Conservation (phyloP, 352 stramenopile species). For the Phytophthora podocarpi region DNA sequence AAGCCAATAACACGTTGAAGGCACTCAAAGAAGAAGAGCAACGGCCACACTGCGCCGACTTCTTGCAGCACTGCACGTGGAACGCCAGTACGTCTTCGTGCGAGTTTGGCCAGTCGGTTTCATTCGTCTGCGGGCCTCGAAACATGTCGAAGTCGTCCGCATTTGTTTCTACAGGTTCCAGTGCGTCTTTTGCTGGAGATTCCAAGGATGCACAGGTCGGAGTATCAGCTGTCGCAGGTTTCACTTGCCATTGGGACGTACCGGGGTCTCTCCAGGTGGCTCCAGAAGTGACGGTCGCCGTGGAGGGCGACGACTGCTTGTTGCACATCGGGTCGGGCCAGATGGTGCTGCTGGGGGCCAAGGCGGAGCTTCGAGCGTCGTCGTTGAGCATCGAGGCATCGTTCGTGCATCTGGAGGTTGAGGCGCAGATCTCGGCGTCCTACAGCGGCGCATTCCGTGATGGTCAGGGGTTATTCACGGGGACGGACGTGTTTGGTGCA, state of each 20-base stretch:
- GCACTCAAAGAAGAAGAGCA: slow-evolving; percentile 11
- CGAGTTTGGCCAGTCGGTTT: slow-evolving; percentile 45
- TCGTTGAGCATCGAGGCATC: slow-evolving; percentile 62
- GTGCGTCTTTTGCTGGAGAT: slow-evolving; percentile 9
- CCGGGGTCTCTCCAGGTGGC: slow-evolving; percentile 56
- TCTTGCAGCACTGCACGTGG: slow-evolving; percentile 45
- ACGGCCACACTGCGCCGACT: slow-evolving; percentile 50
- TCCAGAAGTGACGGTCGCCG: slow-evolving; percentile 37
- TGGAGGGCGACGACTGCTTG: slow-evolving; percentile 60
- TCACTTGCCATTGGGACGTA: slow-evolving; percentile 65
- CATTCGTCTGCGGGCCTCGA: slow-evolving; percentile 48
- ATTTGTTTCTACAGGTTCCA: not conserved
- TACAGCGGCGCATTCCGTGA: slow-evolving; percentile 44
- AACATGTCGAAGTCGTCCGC: not conserved
- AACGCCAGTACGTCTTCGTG: slow-evolving; percentile 62
- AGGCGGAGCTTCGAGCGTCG: slow-evolving; percentile 42
- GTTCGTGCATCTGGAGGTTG: slow-evolving; percentile 61
- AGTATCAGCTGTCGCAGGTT: slow-evolving; percentile 26
- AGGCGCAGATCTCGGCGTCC: slow-evolving; percentile 38
- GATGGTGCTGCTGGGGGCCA: slow-evolving; percentile 50
- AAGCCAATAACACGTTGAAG: slow-evolving; percentile 4
- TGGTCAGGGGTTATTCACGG: slow-evolving; percentile 37
- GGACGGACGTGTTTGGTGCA: slow-evolving; percentile 48
- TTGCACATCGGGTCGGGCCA: slow-evolving; percentile 58
- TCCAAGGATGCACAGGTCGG: not conserved